Evolutionary conservation across 345 rosid genomes (phyloP), one percentile per base, ranked within the genome.

Genomic region (Mangifera indica): DNA sequence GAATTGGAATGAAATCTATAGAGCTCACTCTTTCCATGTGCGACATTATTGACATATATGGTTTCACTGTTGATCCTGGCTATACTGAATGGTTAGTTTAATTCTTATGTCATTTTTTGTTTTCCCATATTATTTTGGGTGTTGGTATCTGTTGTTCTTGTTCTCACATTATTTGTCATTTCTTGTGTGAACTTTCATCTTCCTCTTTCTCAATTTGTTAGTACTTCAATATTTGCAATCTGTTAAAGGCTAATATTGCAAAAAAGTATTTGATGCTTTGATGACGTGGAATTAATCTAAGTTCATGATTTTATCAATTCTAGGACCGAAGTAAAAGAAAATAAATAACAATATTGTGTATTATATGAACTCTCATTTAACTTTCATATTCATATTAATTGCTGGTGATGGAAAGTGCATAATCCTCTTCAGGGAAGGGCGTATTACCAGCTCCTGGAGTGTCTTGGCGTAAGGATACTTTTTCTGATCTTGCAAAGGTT

Each of bases 371-470:
- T n/a, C n/a, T n/a, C n/a, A n/a, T n/a, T n/a, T n/a, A n/a, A n/a
- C n/a, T n/a, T n/a, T n/a, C n/a, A n/a, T n/a, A n/a, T n/a, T n/a
- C n/a, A n/a, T n/a, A n/a, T n/a, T n/a, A n/a, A n/a, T n/a, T n/a
- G n/a, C n/a, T n/a, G n/a, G n/a, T n/a, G n/a, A n/a, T n/a, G 93
- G 86, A 86, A 95, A 87, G 99, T 98, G 74, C 99, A 92, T 77
- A 95, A 89, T 84, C 99, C 98, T 55, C 97, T 95, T 58, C 98
- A 95, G 81, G 99, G 99, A 63, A 83, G 99, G 74, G 97, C 99
- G 68, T 95, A 95, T 76, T 92, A 95, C 81, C 99, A 91, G 76
- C 94, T 95, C 55, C 85, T 92, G 65, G 99, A 92, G 67, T 95
- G 99, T 84, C 96, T 95, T 66, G 99, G 98, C 69, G 99, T 95